These are phyloP conservation scores for Melampsora larici-populina DNA, from an alignment of 1,284 basidiomycete species.

Conservation along the genomic window DNA sequence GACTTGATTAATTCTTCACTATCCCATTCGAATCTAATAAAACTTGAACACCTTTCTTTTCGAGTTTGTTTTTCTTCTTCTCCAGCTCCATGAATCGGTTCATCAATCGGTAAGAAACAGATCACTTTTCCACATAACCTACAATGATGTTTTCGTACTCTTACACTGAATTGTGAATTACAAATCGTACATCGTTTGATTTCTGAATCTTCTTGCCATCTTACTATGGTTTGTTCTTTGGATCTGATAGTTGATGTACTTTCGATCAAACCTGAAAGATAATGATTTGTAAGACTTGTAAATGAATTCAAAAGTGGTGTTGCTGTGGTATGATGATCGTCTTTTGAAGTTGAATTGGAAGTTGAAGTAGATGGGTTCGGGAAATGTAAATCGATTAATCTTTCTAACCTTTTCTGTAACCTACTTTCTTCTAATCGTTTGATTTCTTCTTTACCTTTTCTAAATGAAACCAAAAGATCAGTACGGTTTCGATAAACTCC, in stretches of 20 bases:
- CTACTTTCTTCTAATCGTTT: conserved; percentile 29
- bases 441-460: conserved; percentile 52
- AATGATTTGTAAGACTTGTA: not conserved
- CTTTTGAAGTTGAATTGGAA: not conserved
- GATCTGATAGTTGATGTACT: conserved; percentile 25
- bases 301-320: not conserved
- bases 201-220: conserved; percentile 81
- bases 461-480: conserved; percentile 68
- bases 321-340: not conserved
- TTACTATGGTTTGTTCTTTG: conserved; percentile 81
- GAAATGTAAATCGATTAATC: conserved; percentile 32
- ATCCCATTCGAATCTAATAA: conserved; percentile 37
- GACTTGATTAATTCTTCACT: not conserved
- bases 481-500: conserved; percentile 69
- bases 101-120: conserved; percentile 70
- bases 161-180: conserved; percentile 72
- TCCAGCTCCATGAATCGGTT: not conserved
- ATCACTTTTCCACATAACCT: conserved; percentile 88
- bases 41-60: conserved; percentile 20
- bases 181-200: conserved; percentile 64
- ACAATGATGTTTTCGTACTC: conserved; percentile 94
- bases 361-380: not conserved
- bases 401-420: conserved; percentile 32
- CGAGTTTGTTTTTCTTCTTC: not conserved
- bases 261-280: not conserved